Percentiles rank a stretch among this genome's conserved stretches.
phyloP scores from a whole-genome alignment of 345 rosid genomes.

The Eucalyptus albens region DNA sequence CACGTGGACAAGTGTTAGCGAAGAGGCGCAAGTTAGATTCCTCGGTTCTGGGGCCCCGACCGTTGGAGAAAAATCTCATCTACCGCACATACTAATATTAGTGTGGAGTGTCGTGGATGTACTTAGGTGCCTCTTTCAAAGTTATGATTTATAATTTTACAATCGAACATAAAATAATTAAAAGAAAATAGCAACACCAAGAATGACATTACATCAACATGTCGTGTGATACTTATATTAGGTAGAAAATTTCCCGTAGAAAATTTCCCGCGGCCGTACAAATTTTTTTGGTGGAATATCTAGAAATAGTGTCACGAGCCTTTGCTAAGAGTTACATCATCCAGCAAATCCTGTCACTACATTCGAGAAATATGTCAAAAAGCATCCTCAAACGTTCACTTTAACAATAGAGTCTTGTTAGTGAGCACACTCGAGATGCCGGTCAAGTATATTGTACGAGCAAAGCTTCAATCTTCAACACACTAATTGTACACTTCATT shows the following conservation, averaged over 20 bases:
- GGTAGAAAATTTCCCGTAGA: too few species aligned
- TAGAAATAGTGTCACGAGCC: neutral
- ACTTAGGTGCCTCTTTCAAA: too few species aligned
- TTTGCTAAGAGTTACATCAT: accelerated
- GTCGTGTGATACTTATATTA: neutral
- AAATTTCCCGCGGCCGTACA: accelerated
- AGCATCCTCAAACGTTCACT: accelerated
- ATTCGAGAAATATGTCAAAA: neutral
- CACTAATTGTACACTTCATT: neutral
- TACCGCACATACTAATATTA: neutral
- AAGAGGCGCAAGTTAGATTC: neutral
- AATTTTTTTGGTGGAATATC: neutral
- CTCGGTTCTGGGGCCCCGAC: neutral
- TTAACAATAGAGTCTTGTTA: neutral
- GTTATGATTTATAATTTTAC: neutral
- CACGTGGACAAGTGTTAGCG: neutral
- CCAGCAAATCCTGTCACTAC: neutral
- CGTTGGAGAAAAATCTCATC: neutral
- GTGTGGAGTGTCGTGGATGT: neutral
- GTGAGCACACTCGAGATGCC: neutral
- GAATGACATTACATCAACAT: neutral
- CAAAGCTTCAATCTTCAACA: neutral
- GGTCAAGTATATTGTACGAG: accelerated
- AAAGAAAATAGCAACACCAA: too few species aligned
- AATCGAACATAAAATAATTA: too few species aligned